phyloP scores from a whole-genome alignment of 2,329 filamentous ascomycete genomes.

The Colletotrichum sp. region DNA sequence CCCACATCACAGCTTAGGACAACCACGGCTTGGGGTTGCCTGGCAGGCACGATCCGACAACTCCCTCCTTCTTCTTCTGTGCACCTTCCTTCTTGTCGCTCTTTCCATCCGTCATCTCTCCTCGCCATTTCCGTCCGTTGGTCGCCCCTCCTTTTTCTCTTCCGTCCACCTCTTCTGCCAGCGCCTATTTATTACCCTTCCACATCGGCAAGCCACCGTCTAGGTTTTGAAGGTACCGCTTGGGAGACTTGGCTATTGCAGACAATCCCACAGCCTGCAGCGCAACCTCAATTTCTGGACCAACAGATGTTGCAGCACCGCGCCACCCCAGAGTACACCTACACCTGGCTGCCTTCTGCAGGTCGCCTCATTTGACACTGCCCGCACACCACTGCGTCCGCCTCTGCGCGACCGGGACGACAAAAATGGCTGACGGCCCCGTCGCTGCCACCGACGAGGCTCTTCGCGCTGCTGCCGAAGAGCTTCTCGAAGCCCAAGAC shows the following conservation, averaged over 20 bases:
- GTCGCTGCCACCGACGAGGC: background rate
- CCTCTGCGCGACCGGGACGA: background rate
- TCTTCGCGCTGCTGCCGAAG: background rate
- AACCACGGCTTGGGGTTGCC: background rate
- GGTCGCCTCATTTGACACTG: constrained; percentile 13
- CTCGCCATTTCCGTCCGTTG: background rate
- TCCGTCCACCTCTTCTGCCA: background rate
- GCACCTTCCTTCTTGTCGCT: background rate
- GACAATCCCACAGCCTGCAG: constrained; percentile 5
- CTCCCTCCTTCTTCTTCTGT: background rate
- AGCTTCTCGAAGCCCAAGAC: constrained; percentile 9
- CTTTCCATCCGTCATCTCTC: background rate
- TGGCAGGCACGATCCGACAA: background rate
- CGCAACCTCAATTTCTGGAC: background rate
- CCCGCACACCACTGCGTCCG: background rate
- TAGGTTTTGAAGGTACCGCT: background rate
- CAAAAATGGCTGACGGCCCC: constrained; percentile 1
- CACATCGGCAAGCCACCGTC: background rate
- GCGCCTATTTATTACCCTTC: background rate
- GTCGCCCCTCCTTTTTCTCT: background rate
- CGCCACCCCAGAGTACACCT: background rate
- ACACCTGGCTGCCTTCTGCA: background rate
- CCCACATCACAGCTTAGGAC: background rate
- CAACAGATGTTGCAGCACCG: constrained; percentile 14
- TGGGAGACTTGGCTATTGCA: background rate